These are phyloP conservation scores for Cystodermella granulosa DNA, from an alignment of 1,284 basidiomycete species.

Conservation along the genomic window DNA sequence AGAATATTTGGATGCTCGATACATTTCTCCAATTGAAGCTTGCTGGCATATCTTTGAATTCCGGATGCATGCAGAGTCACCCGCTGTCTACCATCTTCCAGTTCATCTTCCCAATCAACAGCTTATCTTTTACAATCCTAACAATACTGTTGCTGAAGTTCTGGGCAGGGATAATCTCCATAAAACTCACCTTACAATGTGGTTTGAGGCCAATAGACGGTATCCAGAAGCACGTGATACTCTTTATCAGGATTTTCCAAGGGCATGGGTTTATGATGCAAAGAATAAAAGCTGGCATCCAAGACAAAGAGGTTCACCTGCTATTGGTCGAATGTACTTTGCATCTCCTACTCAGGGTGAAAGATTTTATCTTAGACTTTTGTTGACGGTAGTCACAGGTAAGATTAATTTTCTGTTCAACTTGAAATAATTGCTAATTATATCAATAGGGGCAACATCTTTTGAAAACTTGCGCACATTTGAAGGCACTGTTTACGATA, in stretches of 20 bases:
- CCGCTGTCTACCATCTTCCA: constrained; percentile 32
- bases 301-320: constrained; percentile 16
- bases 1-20: constrained; percentile 34
- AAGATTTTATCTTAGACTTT: constrained; percentile 36
- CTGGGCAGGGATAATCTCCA: constrained; percentile 20
- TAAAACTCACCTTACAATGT: constrained; percentile 37
- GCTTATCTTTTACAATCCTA: constrained; percentile 32
- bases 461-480: constrained; percentile 33
- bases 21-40: constrained; percentile 34
- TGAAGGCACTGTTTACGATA: constrained; percentile 20
- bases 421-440: no score
- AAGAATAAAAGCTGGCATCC: constrained; percentile 25
- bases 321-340: constrained; percentile 40
- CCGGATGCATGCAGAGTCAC: constrained; percentile 24
- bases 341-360: constrained; percentile 32
- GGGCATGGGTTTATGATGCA: constrained; percentile 20
- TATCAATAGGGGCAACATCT: constrained; percentile 33
- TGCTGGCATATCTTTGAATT: constrained; percentile 34
- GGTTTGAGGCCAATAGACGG: constrained; percentile 40
- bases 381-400: constrained; percentile 36
- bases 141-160: constrained; percentile 25
- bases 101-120: constrained; percentile 38
- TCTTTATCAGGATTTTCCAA: constrained; percentile 44
- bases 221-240: constrained; percentile 22
- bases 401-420: no score